Evolutionary conservation across 2,329 filamentous ascomycete species (phyloP).

Genomic region (Bipolaris bicolor): DNA sequence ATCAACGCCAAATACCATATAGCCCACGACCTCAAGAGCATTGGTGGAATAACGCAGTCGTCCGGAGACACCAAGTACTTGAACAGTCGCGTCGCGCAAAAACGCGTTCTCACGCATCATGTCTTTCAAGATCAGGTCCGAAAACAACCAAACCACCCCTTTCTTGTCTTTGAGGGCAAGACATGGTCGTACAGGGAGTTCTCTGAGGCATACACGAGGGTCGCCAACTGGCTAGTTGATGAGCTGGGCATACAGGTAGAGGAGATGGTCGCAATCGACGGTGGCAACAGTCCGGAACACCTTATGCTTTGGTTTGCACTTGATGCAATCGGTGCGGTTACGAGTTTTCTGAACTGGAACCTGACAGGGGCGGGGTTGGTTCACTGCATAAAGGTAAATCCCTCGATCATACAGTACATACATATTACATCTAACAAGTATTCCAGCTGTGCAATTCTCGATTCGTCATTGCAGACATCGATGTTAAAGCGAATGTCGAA

Average conservation of each 20-base stretch:
- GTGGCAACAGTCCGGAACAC: constrained; percentile 46
- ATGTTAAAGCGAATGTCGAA: constrained; percentile 57
- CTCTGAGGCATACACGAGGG: constrained; percentile 33
- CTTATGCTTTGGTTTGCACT: constrained; percentile 49
- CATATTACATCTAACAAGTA: constrained; percentile 52
- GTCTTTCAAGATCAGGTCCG: constrained; percentile 48
- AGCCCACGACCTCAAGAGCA: constrained; percentile 32
- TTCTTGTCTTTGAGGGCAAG: constrained; percentile 47
- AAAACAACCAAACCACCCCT: constrained; percentile 37
- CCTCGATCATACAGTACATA: constrained; percentile 10
- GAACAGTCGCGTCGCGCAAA: constrained; percentile 20
- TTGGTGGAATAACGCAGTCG: constrained; percentile 22
- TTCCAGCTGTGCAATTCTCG: constrained; percentile 56
- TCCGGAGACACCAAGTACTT: constrained; percentile 29
- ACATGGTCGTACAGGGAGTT: constrained; percentile 45
- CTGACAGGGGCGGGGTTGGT: constrained; percentile 44
- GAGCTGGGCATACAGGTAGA: constrained; percentile 40
- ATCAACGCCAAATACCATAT: constrained; percentile 48
- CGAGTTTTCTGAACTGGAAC: constrained; percentile 48
- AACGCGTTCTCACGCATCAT: constrained; percentile 39
- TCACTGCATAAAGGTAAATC: constrained; percentile 47
- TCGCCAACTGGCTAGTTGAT: constrained; percentile 47
- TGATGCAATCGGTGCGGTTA: constrained; percentile 42
- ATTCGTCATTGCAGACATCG: constrained; percentile 54
- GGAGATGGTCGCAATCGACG: constrained; percentile 47